Conservation (phyloP, 2,329 filamentous ascomycete genomes). For the Orbilia brochopaga region DNA sequence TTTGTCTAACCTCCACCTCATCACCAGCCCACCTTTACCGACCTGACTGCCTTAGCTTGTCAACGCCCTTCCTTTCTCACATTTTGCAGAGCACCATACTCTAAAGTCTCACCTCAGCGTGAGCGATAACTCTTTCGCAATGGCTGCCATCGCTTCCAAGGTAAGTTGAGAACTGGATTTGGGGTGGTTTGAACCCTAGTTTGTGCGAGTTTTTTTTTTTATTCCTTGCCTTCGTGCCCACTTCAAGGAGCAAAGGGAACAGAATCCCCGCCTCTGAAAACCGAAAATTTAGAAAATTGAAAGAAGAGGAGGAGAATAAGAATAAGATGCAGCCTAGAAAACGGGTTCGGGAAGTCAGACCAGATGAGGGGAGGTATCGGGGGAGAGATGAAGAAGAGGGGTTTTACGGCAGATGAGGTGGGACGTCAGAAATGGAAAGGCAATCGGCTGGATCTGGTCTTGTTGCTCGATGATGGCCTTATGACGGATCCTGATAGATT, state of each 20-base stretch:
- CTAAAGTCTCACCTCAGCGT: slow-evolving; percentile 47
- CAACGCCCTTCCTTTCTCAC: slow-evolving; percentile 3
- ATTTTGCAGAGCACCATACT: slow-evolving; percentile 34
- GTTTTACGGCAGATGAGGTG: too few species aligned
- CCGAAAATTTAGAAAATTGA: background rate
- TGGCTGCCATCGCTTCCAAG: slow-evolving; percentile 40
- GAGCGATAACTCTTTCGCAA: slow-evolving; percentile 43
- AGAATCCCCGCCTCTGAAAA: background rate
- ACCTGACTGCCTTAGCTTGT: slow-evolving; percentile 4
- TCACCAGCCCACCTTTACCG: slow-evolving; percentile 24
- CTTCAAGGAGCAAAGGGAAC: slow-evolving; percentile 1
- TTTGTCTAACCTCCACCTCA: slow-evolving; percentile 38
- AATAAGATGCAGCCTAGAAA: background rate
- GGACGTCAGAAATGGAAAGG: background rate
- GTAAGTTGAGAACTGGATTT: slow-evolving; percentile 21
- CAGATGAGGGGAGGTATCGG: background rate
- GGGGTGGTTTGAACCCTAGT: slow-evolving; percentile 43
- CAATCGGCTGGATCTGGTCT: background rate
- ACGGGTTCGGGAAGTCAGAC: background rate
- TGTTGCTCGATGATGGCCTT: background rate
- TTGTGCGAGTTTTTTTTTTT: slow-evolving; percentile 44
- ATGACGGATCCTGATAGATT: background rate
- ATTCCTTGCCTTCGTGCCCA: slow-evolving; percentile 11
- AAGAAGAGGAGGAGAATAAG: background rate
- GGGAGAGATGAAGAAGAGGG: background rate